phyloP scores from a whole-genome alignment of 306 rosid species.

The Vigna reflexopilosa region DNA sequence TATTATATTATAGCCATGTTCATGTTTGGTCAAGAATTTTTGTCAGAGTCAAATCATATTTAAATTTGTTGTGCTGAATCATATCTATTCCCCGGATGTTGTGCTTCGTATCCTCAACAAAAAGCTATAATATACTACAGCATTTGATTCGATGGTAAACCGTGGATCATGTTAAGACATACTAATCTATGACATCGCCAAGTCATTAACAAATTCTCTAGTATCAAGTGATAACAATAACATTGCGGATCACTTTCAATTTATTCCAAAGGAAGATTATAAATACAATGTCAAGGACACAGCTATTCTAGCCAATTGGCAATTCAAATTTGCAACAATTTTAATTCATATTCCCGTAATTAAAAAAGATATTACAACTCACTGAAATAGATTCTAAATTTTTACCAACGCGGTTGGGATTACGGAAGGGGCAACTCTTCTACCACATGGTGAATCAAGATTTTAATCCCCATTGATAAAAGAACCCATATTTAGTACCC shows the following conservation, averaged over 20 bases:
- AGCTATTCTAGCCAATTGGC: neutral
- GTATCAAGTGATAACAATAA: neutral
- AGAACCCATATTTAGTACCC: neutral
- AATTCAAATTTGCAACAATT: neutral
- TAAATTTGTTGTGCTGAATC: neutral
- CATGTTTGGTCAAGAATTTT: too few relatives aligned
- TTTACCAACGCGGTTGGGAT: neutral
- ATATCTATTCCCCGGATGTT: neutral
- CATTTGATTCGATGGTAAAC: neutral
- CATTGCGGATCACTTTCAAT: neutral
- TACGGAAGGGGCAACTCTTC: neutral
- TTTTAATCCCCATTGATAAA: neutral
- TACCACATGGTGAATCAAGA: neutral
- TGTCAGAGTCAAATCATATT: neutral
- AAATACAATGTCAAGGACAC: neutral
- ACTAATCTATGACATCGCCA: neutral
- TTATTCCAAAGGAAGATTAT: conserved; percentile 11
- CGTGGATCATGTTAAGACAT: neutral
- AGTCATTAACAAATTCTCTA: neutral
- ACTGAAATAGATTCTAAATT: neutral
- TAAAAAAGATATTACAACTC: neutral
- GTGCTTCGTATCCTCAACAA: neutral
- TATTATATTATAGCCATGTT: too few relatives aligned
- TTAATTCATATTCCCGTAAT: neutral
- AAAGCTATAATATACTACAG: neutral